phyloP scores from a whole-genome alignment of 768 basidiomycete species.

The Tricholoma matsutake region DNA sequence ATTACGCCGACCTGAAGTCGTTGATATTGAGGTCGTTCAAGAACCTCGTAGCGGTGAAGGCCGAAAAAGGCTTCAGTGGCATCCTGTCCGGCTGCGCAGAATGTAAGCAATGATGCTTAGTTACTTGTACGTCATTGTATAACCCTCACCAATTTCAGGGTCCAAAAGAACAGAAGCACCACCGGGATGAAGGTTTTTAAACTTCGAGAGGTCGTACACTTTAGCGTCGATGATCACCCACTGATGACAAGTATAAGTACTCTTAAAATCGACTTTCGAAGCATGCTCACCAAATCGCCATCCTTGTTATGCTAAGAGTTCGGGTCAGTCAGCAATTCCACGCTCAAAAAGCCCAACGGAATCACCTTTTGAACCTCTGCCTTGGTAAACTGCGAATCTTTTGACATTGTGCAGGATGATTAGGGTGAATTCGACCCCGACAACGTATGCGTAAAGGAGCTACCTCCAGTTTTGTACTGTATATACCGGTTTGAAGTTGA shows the following conservation, averaged over 20 bases:
- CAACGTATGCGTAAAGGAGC: too few species aligned
- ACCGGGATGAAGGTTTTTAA: conserved; percentile 81
- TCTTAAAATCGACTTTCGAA: not conserved
- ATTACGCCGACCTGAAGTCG: conserved; percentile 64
- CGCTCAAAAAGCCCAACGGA: not conserved
- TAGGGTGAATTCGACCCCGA: not conserved
- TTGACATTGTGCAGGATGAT: conserved; percentile 22
- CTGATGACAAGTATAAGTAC: conserved; percentile 27
- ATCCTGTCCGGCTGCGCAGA: conserved; percentile 61
- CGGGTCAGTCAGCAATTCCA: conserved; percentile 4
- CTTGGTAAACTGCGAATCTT: conserved; percentile 41
- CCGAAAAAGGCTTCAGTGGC: conserved; percentile 78
- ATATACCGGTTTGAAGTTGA: too few species aligned
- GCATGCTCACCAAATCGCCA: conserved; percentile 59
- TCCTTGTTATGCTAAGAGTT: conserved; percentile 65
- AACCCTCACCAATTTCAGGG: conserved; percentile 60
- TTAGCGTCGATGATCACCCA: conserved; percentile 85
- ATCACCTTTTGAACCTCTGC: conserved; percentile 74
- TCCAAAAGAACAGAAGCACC: conserved; percentile 72
- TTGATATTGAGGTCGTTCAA: conserved; percentile 62
- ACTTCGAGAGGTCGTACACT: conserved; percentile 79
- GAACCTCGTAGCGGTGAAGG: conserved; percentile 70
- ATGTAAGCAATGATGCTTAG: not conserved
- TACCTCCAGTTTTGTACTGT: too few species aligned
- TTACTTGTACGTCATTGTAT: not conserved